These are phyloP conservation scores for Stygiomarasmius scandens DNA, from an alignment of 1,284 basidiomycete species.

Conservation along the genomic window DNA sequence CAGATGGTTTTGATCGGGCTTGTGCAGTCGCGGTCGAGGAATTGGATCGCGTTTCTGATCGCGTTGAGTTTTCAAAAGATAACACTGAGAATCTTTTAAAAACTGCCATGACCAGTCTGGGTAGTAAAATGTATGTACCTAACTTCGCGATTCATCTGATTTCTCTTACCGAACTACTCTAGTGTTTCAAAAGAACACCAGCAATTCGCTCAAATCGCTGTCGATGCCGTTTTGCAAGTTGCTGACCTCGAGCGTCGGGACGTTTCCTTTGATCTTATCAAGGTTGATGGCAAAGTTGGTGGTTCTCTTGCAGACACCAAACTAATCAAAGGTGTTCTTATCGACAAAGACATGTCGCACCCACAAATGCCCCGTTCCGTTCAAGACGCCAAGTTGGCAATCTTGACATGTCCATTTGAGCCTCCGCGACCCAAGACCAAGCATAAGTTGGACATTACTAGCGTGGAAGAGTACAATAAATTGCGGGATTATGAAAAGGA, in stretches of 20 bases:
- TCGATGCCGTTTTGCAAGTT: constrained; percentile 94
- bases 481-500: constrained; percentile 94
- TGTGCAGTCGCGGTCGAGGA: constrained; percentile 89
- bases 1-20: constrained; percentile 96
- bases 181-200: constrained; percentile 96
- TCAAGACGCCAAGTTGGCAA: constrained; percentile 90
- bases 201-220: constrained; percentile 97
- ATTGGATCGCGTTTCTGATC: constrained; percentile 92
- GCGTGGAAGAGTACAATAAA: constrained; percentile 97
- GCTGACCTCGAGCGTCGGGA: constrained; percentile 94
- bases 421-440: constrained; percentile 99
- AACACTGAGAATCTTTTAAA: constrained; percentile 90
- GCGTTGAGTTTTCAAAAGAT: constrained; percentile 80
- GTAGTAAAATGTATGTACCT: constrained; percentile 88
- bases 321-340: constrained; percentile 92
- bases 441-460: constrained; percentile 97
- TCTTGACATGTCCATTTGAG: constrained; percentile 98
- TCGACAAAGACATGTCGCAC: constrained; percentile 99
- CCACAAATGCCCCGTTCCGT: constrained; percentile 95
- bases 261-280: constrained; percentile 98
- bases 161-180: constrained; percentile 12
- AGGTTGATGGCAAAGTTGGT: constrained; percentile 98
- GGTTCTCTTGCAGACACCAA: constrained; percentile 94
- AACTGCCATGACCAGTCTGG: constrained; percentile 94
- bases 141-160: not conserved